Percentiles rank a stretch among this genome's conserved stretches.
Conservation (phyloP, 768 basidiomycete species). For the Hemileccinum impolitum region DNA sequence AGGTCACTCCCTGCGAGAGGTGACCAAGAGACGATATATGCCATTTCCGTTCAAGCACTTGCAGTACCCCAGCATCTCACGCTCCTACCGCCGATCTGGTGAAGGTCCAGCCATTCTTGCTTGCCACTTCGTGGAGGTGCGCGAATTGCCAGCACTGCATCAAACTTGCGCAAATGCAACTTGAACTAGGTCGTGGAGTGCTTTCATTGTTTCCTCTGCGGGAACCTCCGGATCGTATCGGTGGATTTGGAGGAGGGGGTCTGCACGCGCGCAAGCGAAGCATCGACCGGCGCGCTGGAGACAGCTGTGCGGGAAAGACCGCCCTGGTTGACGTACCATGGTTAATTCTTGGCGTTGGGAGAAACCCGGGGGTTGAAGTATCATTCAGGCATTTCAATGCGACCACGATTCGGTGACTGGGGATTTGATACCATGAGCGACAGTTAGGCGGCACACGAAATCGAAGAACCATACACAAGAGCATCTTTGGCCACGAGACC, state of each 20-base stretch:
- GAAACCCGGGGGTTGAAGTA: background rate
- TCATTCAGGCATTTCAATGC: conserved; percentile 25
- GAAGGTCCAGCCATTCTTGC: conserved; percentile 49
- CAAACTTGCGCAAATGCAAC: conserved; percentile 49
- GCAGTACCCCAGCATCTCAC: conserved; percentile 45
- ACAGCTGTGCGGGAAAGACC: conserved; percentile 36
- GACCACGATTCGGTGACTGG: conserved; percentile 14
- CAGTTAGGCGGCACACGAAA: no score
- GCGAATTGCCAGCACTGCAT: conserved; percentile 48
- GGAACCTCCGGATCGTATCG: conserved; percentile 21
- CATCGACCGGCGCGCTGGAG: conserved; percentile 37
- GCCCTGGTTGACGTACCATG: conserved; percentile 29
- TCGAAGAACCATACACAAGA: no score
- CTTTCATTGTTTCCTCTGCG: conserved; percentile 47
- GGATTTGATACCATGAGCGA: conserved; percentile 27
- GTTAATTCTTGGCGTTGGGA: conserved; percentile 6
- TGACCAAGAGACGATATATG: conserved; percentile 49
- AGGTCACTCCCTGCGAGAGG: conserved; percentile 42
- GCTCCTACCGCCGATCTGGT: conserved; percentile 46
- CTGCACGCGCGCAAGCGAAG: conserved; percentile 34
- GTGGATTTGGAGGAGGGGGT: conserved; percentile 16
- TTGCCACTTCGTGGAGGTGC: conserved; percentile 43
- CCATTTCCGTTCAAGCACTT: conserved; percentile 50
- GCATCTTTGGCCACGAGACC: no score
- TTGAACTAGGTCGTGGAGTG: conserved; percentile 45